Conservation (phyloP, 768 basidiomycete genomes). For the Panaeolus cyanescens region DNA sequence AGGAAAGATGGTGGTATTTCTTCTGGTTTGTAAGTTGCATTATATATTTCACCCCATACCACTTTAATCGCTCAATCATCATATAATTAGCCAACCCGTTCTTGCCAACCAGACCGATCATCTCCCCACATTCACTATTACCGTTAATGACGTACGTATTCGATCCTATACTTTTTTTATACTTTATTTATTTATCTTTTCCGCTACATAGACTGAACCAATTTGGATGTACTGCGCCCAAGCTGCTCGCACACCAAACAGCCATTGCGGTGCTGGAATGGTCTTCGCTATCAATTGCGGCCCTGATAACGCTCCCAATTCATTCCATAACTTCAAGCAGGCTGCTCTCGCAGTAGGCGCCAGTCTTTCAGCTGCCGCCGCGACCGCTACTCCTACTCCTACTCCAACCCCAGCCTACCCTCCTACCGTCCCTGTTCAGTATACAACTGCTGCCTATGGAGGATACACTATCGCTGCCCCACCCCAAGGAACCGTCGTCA, state of each 20-base stretch:
- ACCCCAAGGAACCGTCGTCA: slow-evolving; percentile 43
- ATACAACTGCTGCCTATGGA: slow-evolving; percentile 50
- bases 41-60: background rate
- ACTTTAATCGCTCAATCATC: background rate
- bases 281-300: slow-evolving; percentile 70
- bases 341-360: slow-evolving; percentile 57
- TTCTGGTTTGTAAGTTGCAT: slow-evolving; percentile 54
- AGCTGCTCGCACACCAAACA: slow-evolving; percentile 45
- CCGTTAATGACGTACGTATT: slow-evolving; percentile 45
- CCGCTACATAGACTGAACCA: slow-evolving; percentile 44
- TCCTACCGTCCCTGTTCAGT: slow-evolving; percentile 17
- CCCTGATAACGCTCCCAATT: slow-evolving; percentile 52
- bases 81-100: slow-evolving; percentile 46
- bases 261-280: slow-evolving; percentile 68
- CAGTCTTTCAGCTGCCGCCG: slow-evolving; percentile 44
- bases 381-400: slow-evolving; percentile 31
- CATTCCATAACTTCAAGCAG: slow-evolving; percentile 62
- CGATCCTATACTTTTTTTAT: background rate
- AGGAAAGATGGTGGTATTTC: slow-evolving; percentile 51
- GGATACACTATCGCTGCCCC: slow-evolving; percentile 52
- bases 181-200: background rate
- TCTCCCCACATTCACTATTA: slow-evolving; percentile 52
- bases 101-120: slow-evolving; percentile 49
- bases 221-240: slow-evolving; percentile 65
- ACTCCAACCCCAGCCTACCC: slow-evolving; percentile 24